A percentile compares a stretch with the other conserved stretches of the same genome.
These are phyloP conservation scores for Fusarium dimerum DNA, from an alignment of 2,329 filamentous ascomycete genomes.

Conservation along the genomic window DNA sequence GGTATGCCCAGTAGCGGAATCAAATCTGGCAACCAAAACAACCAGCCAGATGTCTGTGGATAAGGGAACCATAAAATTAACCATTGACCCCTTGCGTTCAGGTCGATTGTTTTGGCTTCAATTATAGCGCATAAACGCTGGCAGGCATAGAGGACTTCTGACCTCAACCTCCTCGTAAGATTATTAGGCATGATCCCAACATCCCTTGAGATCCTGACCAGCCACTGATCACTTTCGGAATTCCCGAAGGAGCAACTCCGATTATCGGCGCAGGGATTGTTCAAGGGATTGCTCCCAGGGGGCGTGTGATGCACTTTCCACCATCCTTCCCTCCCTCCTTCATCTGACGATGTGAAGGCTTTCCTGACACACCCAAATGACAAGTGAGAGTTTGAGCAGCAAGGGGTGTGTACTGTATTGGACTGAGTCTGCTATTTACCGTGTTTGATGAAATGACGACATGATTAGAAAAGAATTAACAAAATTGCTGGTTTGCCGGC, in stretches of 20 bases:
- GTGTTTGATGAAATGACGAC: background rate
- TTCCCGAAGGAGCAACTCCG: constrained; percentile 30
- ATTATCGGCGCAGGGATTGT: constrained; percentile 21
- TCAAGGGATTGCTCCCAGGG: constrained; percentile 11
- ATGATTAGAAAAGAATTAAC: too few species aligned
- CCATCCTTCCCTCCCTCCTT: constrained; percentile 15
- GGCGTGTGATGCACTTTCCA: constrained; percentile 3
- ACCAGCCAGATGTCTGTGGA: too few species aligned
- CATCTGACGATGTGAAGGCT: constrained; percentile 24
- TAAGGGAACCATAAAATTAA: too few species aligned
- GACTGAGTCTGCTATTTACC: constrained; percentile 15
- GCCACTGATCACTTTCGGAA: constrained; percentile 22
- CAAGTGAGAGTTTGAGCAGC: background rate
- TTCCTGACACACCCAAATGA: constrained; percentile 21
- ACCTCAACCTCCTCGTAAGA: constrained; percentile 2
- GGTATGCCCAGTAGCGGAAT: too few species aligned
- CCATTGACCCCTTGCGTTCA: too few species aligned
- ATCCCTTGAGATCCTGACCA: constrained; percentile 19
- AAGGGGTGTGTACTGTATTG: too few species aligned
- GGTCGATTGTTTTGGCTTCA: too few species aligned
- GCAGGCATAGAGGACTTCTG: too few species aligned
- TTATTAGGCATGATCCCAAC: constrained; percentile 5
- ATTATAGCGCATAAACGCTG: too few species aligned
- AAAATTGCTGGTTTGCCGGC: constrained; percentile 16
- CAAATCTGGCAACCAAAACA: too few species aligned